These are phyloP conservation scores for Eucalyptus fibrosa DNA, from an alignment of 345 rosid species.

Conservation along the genomic window DNA sequence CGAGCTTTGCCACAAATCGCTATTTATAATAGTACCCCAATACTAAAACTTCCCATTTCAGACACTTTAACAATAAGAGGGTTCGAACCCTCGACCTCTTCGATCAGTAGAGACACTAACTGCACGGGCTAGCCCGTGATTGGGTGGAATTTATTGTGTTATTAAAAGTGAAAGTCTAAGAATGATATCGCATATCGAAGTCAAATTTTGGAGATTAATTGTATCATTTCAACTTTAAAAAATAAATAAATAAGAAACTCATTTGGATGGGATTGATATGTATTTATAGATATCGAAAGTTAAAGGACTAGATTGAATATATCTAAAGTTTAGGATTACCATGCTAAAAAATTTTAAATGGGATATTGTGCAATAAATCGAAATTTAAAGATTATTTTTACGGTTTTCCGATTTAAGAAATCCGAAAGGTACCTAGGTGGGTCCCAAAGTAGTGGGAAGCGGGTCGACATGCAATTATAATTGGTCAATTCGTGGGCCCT, in stretches of 20 bases:
- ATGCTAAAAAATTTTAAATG: rapidly evolving
- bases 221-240: rapidly evolving
- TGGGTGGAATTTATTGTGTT: too few relatives aligned
- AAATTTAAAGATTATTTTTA: not conserved
- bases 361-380: not conserved
- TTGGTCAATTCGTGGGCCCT: not conserved
- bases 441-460: not conserved
- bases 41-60: rapidly evolving
- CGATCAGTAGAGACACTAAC: too few relatives aligned
- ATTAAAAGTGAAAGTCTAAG: rapidly evolving
- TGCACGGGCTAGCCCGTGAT: too few relatives aligned
- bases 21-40: too few relatives aligned
- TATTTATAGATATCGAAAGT: too few relatives aligned
- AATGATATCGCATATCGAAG: rapidly evolving
- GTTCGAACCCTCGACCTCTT: too few relatives aligned
- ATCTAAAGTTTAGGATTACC: rapidly evolving
- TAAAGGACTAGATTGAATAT: not conserved
- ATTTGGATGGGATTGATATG: not conserved
- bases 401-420: rapidly evolving
- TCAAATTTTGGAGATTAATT: rapidly evolving
- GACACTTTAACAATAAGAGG: too few relatives aligned
- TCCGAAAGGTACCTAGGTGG: not conserved
- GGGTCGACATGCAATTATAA: not conserved
- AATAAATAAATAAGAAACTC: not conserved
- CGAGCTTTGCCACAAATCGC: rapidly evolving